Percentiles rank a stretch among this genome's conserved stretches.
phyloP scores from a whole-genome alignment of 2,329 filamentous ascomycete genomes.

The Pseudocercospora vitis region DNA sequence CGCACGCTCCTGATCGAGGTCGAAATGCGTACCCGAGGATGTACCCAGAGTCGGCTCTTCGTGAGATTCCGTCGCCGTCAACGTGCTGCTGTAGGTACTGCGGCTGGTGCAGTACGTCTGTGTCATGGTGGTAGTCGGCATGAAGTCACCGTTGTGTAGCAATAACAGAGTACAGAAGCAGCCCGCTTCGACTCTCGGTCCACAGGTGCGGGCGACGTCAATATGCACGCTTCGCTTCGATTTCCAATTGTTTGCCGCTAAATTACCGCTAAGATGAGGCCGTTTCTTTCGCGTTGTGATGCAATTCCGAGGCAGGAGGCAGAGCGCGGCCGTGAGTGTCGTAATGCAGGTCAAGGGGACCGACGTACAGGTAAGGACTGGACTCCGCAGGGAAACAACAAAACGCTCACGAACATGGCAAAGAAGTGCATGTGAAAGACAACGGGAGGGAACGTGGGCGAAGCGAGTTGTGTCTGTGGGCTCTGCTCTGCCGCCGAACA shows the following conservation, averaged over 20 bases:
- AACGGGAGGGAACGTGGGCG: not conserved
- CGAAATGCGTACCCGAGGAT: slow-evolving; percentile 36
- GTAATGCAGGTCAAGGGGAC: not conserved
- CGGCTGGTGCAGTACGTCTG: slow-evolving; percentile 21
- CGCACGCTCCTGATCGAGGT: slow-evolving; percentile 40
- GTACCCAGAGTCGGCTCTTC: slow-evolving; percentile 48
- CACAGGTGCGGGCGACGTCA: not conserved
- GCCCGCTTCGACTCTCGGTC: not conserved
- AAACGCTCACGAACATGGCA: not conserved
- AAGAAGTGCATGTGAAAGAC: slow-evolving; percentile 3
- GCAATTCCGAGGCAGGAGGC: slow-evolving; percentile 2
- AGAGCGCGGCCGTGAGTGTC: not conserved
- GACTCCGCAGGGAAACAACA: not conserved
- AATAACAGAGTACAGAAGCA: not conserved
- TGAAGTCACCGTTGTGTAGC: not conserved
- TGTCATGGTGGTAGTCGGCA: slow-evolving; percentile 16
- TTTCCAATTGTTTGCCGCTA: slow-evolving; percentile 1
- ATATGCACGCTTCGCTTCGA: not conserved
- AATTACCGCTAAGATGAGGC: slow-evolving; percentile 3
- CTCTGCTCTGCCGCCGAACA: not conserved
- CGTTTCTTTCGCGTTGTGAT: not conserved
- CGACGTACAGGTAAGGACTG: not conserved
- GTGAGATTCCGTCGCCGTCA: slow-evolving; percentile 27
- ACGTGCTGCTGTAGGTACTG: slow-evolving; percentile 9
- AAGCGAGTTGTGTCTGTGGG: not conserved